Evolutionary conservation across 164 flowering plant genomes (phyloP).

Genomic region (Tetrastigma voinierianum): DNA sequence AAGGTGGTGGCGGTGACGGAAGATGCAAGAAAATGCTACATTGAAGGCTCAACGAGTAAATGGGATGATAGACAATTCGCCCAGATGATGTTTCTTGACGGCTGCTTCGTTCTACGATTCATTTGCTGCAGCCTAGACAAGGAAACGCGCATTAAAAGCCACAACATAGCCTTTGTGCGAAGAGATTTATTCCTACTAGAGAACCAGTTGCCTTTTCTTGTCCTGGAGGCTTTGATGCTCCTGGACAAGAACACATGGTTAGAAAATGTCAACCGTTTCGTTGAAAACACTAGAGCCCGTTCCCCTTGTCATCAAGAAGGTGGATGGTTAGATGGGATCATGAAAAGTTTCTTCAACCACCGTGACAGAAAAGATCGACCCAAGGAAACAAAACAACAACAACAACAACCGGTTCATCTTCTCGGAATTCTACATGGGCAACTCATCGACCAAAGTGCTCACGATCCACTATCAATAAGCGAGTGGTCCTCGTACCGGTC

Average conservation of each 20-base stretch:
- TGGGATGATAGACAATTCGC: background rate
- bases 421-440: no score
- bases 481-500: constrained; percentile 4
- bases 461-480: background rate
- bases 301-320: background rate
- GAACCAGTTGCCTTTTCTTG: constrained; percentile 13
- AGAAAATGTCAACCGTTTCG: background rate
- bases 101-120: background rate
- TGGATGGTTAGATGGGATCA: background rate
- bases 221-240: constrained; percentile 6
- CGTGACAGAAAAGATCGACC: no score
- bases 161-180: background rate
- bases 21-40: background rate
- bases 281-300: background rate
- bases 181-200: constrained; percentile 14
- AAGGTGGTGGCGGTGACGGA: background rate
- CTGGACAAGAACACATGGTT: background rate
- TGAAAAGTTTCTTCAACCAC: background rate
- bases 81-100: constrained; percentile 12
- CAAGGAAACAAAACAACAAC: no score
- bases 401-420: background rate
- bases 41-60: background rate
- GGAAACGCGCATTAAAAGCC: background rate
- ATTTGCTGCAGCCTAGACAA: background rate
- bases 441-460: no score